A percentile compares a stretch with the other conserved stretches of the same genome.
Conservation (phyloP, 176 grass and related monocot genomes). For the Triticum timopheevii region DNA sequence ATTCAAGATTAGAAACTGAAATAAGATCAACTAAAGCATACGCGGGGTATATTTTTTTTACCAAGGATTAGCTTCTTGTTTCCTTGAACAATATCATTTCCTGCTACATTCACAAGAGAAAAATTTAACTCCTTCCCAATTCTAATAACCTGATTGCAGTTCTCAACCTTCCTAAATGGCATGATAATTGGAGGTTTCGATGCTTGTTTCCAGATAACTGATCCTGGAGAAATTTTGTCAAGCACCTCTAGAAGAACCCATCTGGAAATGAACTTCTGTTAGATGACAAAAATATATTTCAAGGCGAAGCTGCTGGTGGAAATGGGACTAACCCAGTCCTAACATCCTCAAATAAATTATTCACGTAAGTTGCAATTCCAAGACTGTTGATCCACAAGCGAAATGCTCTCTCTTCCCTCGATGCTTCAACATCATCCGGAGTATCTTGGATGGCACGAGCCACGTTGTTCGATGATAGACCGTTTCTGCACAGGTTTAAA, state of each 20-base stretch:
- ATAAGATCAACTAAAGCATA: neutral
- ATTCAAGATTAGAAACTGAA: neutral
- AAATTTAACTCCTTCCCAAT: conserved; percentile 86
- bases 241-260: conserved; percentile 96
- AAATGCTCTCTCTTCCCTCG: conserved; percentile 89
- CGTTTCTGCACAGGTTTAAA: conserved; percentile 71
- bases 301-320: neutral
- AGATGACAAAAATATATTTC: neutral
- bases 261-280: conserved; percentile 45
- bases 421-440: conserved; percentile 81
- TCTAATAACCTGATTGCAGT: conserved; percentile 86
- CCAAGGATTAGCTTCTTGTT: conserved; percentile 96
- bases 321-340: conserved; percentile 65
- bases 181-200: conserved; percentile 97
- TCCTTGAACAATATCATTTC: conserved; percentile 99
- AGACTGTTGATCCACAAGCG: conserved; percentile 98
- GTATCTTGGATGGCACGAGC: conserved; percentile 42
- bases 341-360: conserved; percentile 98
- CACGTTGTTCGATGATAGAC: conserved; percentile 64
- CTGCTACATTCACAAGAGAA: conserved; percentile 90
- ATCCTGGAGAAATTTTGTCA: conserved; percentile 89
- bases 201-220: conserved; percentile 87
- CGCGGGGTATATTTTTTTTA: neutral
- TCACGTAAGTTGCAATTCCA: conserved; percentile 88
- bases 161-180: conserved; percentile 98